Conservation (phyloP, 2,329 filamentous ascomycete genomes). For the Aspergillus chevalieri region DNA sequence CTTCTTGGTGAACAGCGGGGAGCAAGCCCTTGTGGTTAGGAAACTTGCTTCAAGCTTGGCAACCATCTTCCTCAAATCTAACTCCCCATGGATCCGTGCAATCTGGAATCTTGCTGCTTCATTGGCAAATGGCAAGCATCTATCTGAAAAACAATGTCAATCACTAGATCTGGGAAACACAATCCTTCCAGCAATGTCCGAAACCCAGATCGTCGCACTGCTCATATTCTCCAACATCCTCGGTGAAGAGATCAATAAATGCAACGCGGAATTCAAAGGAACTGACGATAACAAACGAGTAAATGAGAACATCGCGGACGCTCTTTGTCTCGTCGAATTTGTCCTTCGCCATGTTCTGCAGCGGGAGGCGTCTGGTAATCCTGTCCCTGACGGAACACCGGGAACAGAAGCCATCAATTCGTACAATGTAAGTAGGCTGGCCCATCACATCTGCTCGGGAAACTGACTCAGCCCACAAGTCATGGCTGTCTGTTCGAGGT, state of each 20-base stretch:
- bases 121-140: constrained; percentile 31
- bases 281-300: constrained; percentile 10
- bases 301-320: constrained; percentile 30
- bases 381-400: constrained; percentile 15
- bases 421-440: constrained; percentile 26
- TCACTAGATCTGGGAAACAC: constrained; percentile 23
- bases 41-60: constrained; percentile 43
- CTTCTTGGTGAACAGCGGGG: constrained; percentile 31
- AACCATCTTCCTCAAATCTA: constrained; percentile 38
- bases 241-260: constrained; percentile 33
- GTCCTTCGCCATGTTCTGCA: constrained; percentile 27
- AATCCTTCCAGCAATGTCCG: constrained; percentile 32
- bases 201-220: constrained; percentile 29
- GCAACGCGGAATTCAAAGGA: constrained; percentile 16
- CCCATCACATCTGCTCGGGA: background rate
- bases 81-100: constrained; percentile 33
- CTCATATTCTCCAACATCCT: constrained; percentile 36
- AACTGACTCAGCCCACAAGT: constrained; percentile 14
- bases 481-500: constrained; percentile 30
- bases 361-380: constrained; percentile 14
- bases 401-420: constrained; percentile 31
- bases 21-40: constrained; percentile 38
- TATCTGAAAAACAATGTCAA: constrained; percentile 28
- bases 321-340: constrained; percentile 31
- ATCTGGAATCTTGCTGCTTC: constrained; percentile 33